Base-by-base conservation (phyloP, 1,284 basidiomycete species). In the Vanrija sp. region DNA sequence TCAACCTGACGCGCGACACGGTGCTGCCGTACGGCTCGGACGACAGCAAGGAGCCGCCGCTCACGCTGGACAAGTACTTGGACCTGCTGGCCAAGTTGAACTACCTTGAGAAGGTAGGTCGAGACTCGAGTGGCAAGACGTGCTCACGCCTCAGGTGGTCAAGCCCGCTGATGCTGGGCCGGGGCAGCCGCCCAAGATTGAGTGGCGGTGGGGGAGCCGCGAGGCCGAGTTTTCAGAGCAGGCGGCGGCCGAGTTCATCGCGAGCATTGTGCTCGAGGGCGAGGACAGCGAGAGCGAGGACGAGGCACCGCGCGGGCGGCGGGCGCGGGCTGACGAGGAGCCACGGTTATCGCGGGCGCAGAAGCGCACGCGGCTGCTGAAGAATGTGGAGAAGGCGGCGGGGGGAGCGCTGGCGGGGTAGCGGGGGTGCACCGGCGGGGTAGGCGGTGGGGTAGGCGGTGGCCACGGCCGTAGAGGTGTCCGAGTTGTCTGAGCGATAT, bases 201-300 rank as follows among this genome's bases (percentile, higher is more conserved):
- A 74, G 47, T 71, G 69, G 69, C 63, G 65, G 38, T 76, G 73
- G 75, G 75, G 75, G 16, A 58, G 63, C 44, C 61, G 73, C 38
- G 72, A 75, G 48, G 65, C 64, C 6, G 75, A 76, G 59, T 72
- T 75, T 39, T 65, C 65, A 12, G 73, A 75, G 47, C 56, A 63
- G 23, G 71, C 68, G 15, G 73, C 71, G 5, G 66, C 63, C 3
- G 54, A 57, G 25, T 75, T 73, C 51, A 72, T 75, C 24, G 66
- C 64, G 45, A 56, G 63, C 22, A 55, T 60, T 12, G 49, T 25
- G 16, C 38, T 47, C 18, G 42, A 49, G 39, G 42, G 47, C n/a
- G 53, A 51, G 41, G 59, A 53, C 23, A 38, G 22, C 7, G 59
- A 54, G 2, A 44, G 50, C 3, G 65, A 64, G 10, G 64, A 65